Conservation (phyloP, 305 asterid genomes). For the Caryopteris hybrid region DNA sequence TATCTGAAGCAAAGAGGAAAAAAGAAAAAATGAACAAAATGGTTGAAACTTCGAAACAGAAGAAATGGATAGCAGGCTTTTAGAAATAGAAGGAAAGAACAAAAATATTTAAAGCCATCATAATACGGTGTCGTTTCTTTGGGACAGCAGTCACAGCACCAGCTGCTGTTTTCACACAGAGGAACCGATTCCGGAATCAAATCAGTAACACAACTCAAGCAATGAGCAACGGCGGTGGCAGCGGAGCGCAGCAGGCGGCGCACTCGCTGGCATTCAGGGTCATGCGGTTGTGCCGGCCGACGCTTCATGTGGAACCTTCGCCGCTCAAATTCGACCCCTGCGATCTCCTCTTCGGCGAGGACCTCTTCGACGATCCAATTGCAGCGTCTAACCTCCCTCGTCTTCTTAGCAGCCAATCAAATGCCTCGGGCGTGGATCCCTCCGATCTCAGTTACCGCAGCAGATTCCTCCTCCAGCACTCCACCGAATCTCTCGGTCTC, state of each 20-base stretch:
- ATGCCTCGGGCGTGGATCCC: slow-evolving; percentile 30
- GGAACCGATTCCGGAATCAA: too few relatives aligned
- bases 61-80: too few relatives aligned
- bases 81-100: too few relatives aligned
- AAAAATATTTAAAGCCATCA: too few relatives aligned
- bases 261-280: slow-evolving; percentile 95
- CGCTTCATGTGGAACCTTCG: slow-evolving; percentile 70
- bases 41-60: too few relatives aligned
- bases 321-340: slow-evolving; percentile 81
- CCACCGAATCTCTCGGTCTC: slow-evolving; percentile 84
- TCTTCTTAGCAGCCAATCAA: slow-evolving; percentile 52
- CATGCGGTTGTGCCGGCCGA: slow-evolving; percentile 93
- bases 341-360: slow-evolving; percentile 79
- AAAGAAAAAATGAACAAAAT: too few relatives aligned
- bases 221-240: slow-evolving; percentile 50
- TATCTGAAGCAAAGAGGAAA: too few relatives aligned
- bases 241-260: slow-evolving; percentile 50
- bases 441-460: slow-evolving; percentile 79
- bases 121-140: too few relatives aligned
- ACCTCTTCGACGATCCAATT: slow-evolving; percentile 69
- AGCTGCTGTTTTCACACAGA: too few relatives aligned
- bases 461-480: slow-evolving; percentile 71
- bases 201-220: slow-evolving; percentile 8
- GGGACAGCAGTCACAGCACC: too few relatives aligned
- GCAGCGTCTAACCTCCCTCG: slow-evolving; percentile 64